These are phyloP conservation scores for Perkinsus chesapeaki DNA, from an alignment of 169 alveolate species.

Conservation along the genomic window DNA sequence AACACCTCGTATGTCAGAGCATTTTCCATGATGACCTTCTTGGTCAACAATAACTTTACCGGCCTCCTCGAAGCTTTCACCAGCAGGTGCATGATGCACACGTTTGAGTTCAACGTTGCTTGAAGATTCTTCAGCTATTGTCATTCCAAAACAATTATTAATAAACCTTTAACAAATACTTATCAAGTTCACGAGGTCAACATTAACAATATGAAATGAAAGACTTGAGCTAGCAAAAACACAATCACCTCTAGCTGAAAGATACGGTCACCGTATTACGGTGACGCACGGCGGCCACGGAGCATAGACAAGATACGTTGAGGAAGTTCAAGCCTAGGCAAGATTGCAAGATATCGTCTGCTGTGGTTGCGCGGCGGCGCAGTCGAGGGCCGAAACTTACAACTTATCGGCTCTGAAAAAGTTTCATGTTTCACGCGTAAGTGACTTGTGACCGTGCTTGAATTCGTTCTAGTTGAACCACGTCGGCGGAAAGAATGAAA, in stretches of 20 bases:
- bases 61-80: not conserved
- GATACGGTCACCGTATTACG: no score
- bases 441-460: no score
- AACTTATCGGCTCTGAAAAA: no score
- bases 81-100: not conserved
- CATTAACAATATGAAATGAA: no score
- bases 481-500: no score
- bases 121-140: not conserved
- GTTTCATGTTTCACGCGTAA: no score
- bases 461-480: no score
- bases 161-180: no score
- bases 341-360: conserved; percentile 2
- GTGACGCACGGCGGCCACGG: no score
- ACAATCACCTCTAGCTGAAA: not conserved
- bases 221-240: no score
- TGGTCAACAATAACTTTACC: not conserved
- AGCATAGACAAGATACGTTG: not conserved
- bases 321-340: not conserved
- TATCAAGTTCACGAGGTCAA: not conserved
- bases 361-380: no score
- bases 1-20: not conserved
- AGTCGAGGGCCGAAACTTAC: no score
- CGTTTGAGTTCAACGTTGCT: not conserved
- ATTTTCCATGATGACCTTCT: not conserved
- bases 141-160: not conserved